These are phyloP conservation scores for Cylindricascospora bacillispora DNA, from an alignment of 1,139 yeast genomes.

Conservation along the genomic window DNA sequence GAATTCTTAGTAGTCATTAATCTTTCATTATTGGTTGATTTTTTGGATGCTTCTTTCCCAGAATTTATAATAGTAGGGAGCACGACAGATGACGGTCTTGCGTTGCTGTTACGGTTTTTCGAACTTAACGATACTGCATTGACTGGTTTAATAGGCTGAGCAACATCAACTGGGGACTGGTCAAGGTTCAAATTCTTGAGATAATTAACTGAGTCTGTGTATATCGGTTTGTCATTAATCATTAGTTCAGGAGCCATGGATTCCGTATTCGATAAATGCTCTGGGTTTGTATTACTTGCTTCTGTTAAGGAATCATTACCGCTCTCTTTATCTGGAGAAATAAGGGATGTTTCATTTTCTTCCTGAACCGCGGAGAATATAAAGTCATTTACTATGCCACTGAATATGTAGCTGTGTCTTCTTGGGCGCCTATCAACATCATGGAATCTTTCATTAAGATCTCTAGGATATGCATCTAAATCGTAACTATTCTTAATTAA, in stretches of 20 bases:
- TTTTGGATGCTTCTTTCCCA: neutral
- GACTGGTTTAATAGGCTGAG: neutral
- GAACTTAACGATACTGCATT: neutral
- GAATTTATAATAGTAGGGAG: no score
- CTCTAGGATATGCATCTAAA: slow-evolving; percentile 10
- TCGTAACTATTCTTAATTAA: slow-evolving; percentile 21
- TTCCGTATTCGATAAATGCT: neutral
- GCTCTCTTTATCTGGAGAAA: slow-evolving; percentile 1
- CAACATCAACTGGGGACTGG: no score
- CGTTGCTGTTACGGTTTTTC: neutral
- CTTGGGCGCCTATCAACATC: slow-evolving; percentile 10
- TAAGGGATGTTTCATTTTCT: slow-evolving; percentile 5
- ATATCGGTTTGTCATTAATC: neutral
- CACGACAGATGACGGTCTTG: no score
- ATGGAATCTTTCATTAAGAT: slow-evolving; percentile 15
- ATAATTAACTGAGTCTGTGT: no score
- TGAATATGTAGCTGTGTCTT: slow-evolving; percentile 11
- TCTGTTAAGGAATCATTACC: no score
- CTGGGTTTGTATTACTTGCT: no score
- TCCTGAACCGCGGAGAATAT: slow-evolving; percentile 11
- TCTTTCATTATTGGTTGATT: neutral
- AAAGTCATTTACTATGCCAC: slow-evolving; percentile 9
- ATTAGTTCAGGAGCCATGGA: neutral
- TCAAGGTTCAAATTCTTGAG: no score
- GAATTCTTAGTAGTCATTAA: slow-evolving; percentile 34